phyloP scores from a whole-genome alignment of 768 basidiomycete genomes.

The Suillus lakei region DNA sequence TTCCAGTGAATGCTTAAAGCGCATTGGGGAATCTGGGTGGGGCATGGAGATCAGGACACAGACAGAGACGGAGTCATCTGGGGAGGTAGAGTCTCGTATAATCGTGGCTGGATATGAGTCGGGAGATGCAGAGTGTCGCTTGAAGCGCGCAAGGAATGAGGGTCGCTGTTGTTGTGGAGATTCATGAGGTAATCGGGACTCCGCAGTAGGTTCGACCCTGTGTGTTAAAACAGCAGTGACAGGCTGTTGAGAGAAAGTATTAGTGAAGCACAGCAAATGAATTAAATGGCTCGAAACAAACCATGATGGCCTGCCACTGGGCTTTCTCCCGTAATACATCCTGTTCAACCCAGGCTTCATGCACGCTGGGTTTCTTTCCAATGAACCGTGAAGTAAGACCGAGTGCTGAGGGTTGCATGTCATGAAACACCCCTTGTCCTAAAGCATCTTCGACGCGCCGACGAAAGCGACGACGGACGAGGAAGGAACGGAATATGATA shows the following conservation, averaged over 20 bases:
- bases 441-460: constrained; percentile 57
- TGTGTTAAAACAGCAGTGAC: constrained; percentile 38
- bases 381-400: constrained; percentile 42
- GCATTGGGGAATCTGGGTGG: constrained; percentile 30
- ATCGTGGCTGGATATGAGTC: constrained; percentile 9
- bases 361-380: constrained; percentile 54
- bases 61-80: constrained; percentile 50
- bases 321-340: constrained; percentile 21
- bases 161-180: constrained; percentile 1
- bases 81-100: constrained; percentile 10
- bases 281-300: constrained; percentile 27
- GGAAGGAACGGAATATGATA: constrained; percentile 66
- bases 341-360: constrained; percentile 48
- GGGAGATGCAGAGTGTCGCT: constrained; percentile 7
- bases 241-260: constrained; percentile 18
- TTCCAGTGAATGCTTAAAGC: constrained; percentile 3
- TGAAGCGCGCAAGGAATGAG: constrained; percentile 11
- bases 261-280: neutral
- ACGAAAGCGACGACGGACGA: constrained; percentile 62
- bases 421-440: constrained; percentile 45
- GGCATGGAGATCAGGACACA: constrained; percentile 67
- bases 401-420: constrained; percentile 40
- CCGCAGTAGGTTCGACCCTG: neutral
- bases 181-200: neutral
- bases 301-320: constrained; percentile 55